Evolutionary conservation across 768 basidiomycete species (phyloP).

Genomic region (Phallus indusiatus): DNA sequence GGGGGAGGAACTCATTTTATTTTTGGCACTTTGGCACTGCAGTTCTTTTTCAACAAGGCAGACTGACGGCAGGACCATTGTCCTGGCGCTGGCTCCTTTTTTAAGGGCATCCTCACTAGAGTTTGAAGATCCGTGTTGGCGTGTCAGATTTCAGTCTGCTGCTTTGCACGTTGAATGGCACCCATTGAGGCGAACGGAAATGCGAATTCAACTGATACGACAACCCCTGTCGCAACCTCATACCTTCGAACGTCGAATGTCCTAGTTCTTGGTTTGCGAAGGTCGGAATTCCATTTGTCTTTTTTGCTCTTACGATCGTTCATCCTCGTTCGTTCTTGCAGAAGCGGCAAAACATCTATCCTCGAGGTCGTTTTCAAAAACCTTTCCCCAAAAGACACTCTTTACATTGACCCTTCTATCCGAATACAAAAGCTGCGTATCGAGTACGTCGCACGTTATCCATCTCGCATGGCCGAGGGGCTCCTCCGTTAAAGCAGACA

Average conservation of each 20-base stretch:
- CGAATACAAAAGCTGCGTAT: slow-evolving; percentile 63
- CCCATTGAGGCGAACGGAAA: neutral
- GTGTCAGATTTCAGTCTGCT: neutral
- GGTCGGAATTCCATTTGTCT: slow-evolving; percentile 28
- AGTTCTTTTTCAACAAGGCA: no score
- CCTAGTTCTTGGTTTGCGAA: slow-evolving; percentile 61
- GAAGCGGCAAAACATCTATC: slow-evolving; percentile 89
- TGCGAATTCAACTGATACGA: neutral
- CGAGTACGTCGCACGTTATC: slow-evolving; percentile 49
- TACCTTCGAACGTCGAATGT: slow-evolving; percentile 48
- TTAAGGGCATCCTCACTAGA: neutral
- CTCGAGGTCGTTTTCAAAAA: slow-evolving; percentile 87
- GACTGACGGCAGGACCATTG: no score
- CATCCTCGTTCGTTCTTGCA: slow-evolving; percentile 21
- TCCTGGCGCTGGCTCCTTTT: neutral
- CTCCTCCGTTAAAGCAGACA: neutral
- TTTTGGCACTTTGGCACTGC: no score
- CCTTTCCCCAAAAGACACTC: slow-evolving; percentile 72
- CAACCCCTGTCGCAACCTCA: neutral
- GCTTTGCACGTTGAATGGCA: neutral
- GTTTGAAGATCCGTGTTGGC: neutral
- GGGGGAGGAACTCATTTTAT: no score
- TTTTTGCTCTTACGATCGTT: neutral
- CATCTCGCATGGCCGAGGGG: neutral
- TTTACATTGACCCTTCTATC: slow-evolving; percentile 84